Base-by-base conservation (phyloP, 2,329 filamentous ascomycete species). In the Aspergillaceae sp. region DNA sequence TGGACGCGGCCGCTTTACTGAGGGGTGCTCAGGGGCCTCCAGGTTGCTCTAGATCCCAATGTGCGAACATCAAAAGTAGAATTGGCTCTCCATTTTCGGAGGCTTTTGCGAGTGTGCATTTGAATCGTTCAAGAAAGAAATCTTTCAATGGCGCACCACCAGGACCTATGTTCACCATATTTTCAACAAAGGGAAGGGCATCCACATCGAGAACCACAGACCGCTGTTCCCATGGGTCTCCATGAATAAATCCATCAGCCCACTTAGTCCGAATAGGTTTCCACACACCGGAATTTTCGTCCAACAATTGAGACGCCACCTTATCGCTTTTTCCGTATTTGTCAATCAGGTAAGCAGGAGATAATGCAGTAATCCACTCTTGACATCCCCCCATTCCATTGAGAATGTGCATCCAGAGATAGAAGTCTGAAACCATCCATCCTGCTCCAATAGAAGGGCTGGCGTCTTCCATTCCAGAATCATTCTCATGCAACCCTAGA, bases 361-460 rank as follows among this genome's bases (percentile, higher is more conserved):
- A 19, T 6, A 42, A 19, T 26, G 40, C 44, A 19, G 45, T 45
- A 10, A 50, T 44, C 45, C 45, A 48, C 11, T 44, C 5, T 41
- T 48, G 48, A 6, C 26, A 19, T n/a, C 44, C 44, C n/a, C 41
- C 45, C 48, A 48, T 50, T 30, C 48, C 48, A 5, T 44, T n/a
- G 19, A 51, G 37, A 29, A 51, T 35, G 29, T 48, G 38, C 10
- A 51, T 41, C 43, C 49, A 48, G 7, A 51, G 36, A 29, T 51
- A 51, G 30, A 51, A 51, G 33, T 51, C 46, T n/a, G 46, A 48
- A 29, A 48, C 46, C 27, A 51, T 48, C 49, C 49, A 51, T 5
- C 46, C 49, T 40, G 48, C 48, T 5, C 42, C 48, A 5, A 43
- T 6, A 7, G 43, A 43, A 27, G 49, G 46, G 28, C 34, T 37